Evolutionary conservation across 2,329 filamentous ascomycete species (phyloP).

Genomic region (Neocucurbitaria cava): DNA sequence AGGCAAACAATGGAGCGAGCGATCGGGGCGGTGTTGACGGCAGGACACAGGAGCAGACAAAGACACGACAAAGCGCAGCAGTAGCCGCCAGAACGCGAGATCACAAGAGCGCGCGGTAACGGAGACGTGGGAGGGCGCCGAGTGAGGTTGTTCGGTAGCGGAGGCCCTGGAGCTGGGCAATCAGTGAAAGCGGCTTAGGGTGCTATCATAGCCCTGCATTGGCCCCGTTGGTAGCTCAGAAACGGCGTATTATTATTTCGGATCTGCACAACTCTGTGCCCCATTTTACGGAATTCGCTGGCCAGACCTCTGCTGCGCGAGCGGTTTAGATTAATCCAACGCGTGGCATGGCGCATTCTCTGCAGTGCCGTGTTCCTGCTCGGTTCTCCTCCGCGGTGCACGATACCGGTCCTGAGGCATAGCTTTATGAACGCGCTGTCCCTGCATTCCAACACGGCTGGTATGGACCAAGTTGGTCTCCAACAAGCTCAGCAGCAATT

Average conservation of each 20-base stretch:
- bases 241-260: conserved; percentile 22
- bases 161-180: conserved; percentile 22
- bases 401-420: neutral
- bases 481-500: conserved; percentile 1
- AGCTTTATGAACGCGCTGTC: neutral
- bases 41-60: conserved; percentile 23
- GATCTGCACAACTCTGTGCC: conserved; percentile 27
- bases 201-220: conserved; percentile 28
- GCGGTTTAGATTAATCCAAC: conserved; percentile 13
- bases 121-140: conserved; percentile 17
- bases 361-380: conserved; percentile 11
- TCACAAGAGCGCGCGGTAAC: conserved; percentile 22
- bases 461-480: conserved; percentile 2
- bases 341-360: conserved; percentile 21
- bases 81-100: conserved; percentile 24
- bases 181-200: conserved; percentile 23
- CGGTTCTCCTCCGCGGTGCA: neutral
- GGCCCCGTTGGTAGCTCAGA: conserved; percentile 22
- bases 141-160: conserved; percentile 29
- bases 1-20: conserved; percentile 35
- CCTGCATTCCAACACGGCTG: conserved; percentile 1
- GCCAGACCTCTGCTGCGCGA: conserved; percentile 21
- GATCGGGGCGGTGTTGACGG: conserved; percentile 15
- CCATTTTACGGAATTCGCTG: conserved; percentile 17
- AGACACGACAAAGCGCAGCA: conserved; percentile 31